A percentile compares a stretch with the other conserved stretches of the same genome.
Conservation (phyloP, 108 stramenopile species). For the Mediolabrus comicus region DNA sequence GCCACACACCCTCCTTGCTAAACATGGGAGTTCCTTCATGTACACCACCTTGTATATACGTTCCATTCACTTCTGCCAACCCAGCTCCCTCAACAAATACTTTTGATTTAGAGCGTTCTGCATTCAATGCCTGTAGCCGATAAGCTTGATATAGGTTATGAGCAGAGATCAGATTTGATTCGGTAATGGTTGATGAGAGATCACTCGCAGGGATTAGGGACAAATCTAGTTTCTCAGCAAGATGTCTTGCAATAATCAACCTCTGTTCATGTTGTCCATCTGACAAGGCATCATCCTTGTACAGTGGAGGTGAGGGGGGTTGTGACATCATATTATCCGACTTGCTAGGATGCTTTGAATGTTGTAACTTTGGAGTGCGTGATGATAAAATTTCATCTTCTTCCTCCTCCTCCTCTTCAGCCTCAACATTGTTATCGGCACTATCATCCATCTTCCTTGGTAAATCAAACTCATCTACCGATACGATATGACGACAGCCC, state of each 20-base stretch:
- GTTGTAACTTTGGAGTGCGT: not conserved
- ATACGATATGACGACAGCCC: constrained; percentile 22
- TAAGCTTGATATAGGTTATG: constrained; percentile 39
- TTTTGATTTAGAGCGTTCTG: constrained; percentile 43
- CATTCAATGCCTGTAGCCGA: constrained; percentile 42
- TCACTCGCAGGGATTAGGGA: constrained; percentile 47
- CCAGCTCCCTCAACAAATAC: constrained; percentile 82
- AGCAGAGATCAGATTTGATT: constrained; percentile 27
- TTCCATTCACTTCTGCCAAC: constrained; percentile 68
- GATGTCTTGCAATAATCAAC: constrained; percentile 14
- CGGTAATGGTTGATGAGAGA: constrained; percentile 26
- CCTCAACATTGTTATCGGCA: not conserved
- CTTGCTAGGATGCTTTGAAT: not conserved
- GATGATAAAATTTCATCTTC: constrained; percentile 1
- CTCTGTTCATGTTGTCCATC: constrained; percentile 19
- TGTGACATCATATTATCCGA: not conserved
- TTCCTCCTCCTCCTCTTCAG: not conserved
- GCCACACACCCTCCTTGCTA: constrained; percentile 51
- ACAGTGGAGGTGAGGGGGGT: not conserved
- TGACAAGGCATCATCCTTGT: constrained; percentile 13
- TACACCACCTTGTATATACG: constrained; percentile 61
- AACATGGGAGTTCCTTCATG: constrained; percentile 69
- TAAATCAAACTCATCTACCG: constrained; percentile 9
- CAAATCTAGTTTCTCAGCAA: constrained; percentile 36
- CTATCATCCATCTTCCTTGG: constrained; percentile 11